Evolutionary conservation across 495 filamentous ascomycete species (phyloP), one percentile per base, ranked within the genome.

Genomic region (Penicillium angulare): DNA sequence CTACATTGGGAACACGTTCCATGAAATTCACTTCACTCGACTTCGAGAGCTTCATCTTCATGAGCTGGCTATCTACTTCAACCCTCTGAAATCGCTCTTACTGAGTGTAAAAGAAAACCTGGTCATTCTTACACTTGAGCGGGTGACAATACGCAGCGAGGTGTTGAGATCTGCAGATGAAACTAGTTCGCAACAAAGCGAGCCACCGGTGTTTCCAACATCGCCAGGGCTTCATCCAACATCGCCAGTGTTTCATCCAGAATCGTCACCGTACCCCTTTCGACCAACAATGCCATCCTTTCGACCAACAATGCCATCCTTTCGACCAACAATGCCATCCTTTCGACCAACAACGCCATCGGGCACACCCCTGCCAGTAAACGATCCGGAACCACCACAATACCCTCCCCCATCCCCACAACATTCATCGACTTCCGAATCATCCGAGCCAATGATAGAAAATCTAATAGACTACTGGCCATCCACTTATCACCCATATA

Each of bases 1-100:
- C 15, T 24, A 41, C 10, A 23, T 41, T 41, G 22, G 3, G 7
- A 33, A 32, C 4, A 20, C 45, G 16, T 31, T 16, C 36, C 16
- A 31, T 5, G 16, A 9, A 3, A 23, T 29, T 9, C 24, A 15
- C 3, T 51, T 51, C 32, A 51, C 23, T 18, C 49, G 15, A 21
- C 33, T 51, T 2, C 44, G 31, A 45, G 40, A 44, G 16, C 49
- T 51, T 16, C 49, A 45, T 21, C 33, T 51, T 3, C 40, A 51
- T 21, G 22, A 21, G 38, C 13, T 41, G 13, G 9, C 22, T 5
- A 24, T 41, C 7, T 0, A 12, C 22, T n/a, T n/a, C 38, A 5
- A 39, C 31, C 23, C 38, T 24, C 20, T 21, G 15, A 43, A 38
- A 48, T 51, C 16, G 32, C 18, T 31, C 22, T 7, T 32, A 7